Evolutionary conservation across 2,329 filamentous ascomycete species (phyloP), one percentile per base, ranked within the genome.

Genomic region (Fusarium keratoplasticum): DNA sequence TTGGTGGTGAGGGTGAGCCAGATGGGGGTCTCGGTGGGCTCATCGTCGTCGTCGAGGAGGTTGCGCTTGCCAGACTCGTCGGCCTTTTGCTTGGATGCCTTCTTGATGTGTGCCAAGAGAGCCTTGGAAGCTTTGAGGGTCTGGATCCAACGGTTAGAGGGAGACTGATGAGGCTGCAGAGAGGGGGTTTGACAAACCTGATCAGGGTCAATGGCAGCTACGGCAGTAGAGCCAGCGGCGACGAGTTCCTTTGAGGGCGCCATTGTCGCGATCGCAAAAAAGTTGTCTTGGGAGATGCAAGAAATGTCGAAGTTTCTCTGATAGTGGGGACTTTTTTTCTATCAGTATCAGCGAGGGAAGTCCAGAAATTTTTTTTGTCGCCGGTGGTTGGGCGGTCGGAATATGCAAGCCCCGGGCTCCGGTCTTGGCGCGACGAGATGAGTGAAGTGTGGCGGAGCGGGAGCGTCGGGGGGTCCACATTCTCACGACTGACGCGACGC

Each of bases 1-100:
- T 92, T 92, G 72, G 90, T 92, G 61, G 89, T 91, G 73, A 92
- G 81, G 38, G 86, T 90, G 52, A 92, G 85, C 88, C 89, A 92
- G 80, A 92, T 83, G 57, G 90, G 89, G 5, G 84, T 86, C 69
- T 89, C 86, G 61, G 82, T 82, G 22, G 80, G 73, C 58, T 81
- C 82, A 38, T 83, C 82, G 38, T 84, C 84, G 44, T 87, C 86
- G 44, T 85, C 84, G 66, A 92, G 84, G 13, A 92, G 85, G 73
- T 88, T 88, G 79, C 88, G 88, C 84, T 91, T 91, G 74, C 81
- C 79, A 2, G 86, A 80, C 50, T 83, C 83, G 31, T 82, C 81
- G 20, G 83, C 80, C 67, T 86, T 85, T 73, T 88, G 83, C 77
- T 86, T 85, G 52, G 88, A 83, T 7, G 87, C 83, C 79, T 87